Evolutionary conservation across 306 rosid genomes (phyloP), one percentile per base, ranked within the genome.

Genomic region (Cotoneaster glaucophyllus): DNA sequence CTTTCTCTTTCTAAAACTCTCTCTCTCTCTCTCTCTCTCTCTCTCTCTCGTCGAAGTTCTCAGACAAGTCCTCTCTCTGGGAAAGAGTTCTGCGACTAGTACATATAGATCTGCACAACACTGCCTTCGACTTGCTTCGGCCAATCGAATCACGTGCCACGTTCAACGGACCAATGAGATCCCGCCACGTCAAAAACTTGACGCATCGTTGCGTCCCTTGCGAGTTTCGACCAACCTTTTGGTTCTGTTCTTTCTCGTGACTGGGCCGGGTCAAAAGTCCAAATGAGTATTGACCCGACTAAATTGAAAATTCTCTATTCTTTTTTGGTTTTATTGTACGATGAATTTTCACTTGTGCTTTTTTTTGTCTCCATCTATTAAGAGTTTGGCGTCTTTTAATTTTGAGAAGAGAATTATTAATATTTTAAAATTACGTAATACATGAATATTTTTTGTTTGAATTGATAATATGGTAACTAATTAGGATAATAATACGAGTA

Each of bases 61-160:
- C 11, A 34, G 48, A 21, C 48, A 21, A 65, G 18, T 34, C 69
- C 43, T 3, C 34, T 1, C 12, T 11, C 22, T 25, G 39, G 26
- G 17, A 11, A 34, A 3, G 9, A 9, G 18, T 4, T 34, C 18
- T 8, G n/a, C 14, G 34, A 19, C 48, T 80, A 43, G 26, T 41
- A 62, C 52, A 39, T 79, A 77, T 79, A 88, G 83, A 87, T 85
- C 87, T 88, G 29, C 19, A 65, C 45, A 39, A 57, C 65, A 67
- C 24, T 77, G 29, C 17, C 77, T 25, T 72, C 84, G 81, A 79
- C 85, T 73, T 87, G 90, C 84, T 85, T 75, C 83, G 8, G 64
- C 96, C 96, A 88, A 88, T 90, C 75, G 71, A 8, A 70, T 81
- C 76, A 73, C 4, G 4, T 44, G 86, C 84, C 90, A 88, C 96